Evolutionary conservation across 805 yeast species (phyloP).

Genomic region (Teunomyces gatunensis): DNA sequence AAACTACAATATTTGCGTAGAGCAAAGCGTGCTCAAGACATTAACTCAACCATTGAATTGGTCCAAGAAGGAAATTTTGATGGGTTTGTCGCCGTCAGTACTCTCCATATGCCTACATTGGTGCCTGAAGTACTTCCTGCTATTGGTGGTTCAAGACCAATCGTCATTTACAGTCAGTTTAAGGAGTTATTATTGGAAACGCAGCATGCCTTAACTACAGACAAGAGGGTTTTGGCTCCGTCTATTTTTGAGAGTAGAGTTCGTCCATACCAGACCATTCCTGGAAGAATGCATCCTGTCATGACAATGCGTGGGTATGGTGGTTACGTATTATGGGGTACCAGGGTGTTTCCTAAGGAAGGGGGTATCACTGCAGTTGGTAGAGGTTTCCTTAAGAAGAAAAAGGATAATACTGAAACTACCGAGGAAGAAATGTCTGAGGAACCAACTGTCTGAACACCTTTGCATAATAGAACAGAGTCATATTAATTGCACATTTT

Average conservation of each 20-base stretch:
- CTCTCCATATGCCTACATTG: conserved; percentile 65
- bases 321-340: conserved; percentile 79
- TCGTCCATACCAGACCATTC: conserved; percentile 85
- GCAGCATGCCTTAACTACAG: conserved; percentile 64
- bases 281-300: conserved; percentile 90
- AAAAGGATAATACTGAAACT: conserved; percentile 7
- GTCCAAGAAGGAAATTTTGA: conserved; percentile 61
- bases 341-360: conserved; percentile 71
- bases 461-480: not conserved
- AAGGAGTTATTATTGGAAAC: conserved; percentile 78
- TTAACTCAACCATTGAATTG: conserved; percentile 48
- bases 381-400: conserved; percentile 52
- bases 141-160: conserved; percentile 82
- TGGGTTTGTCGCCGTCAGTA: conserved; percentile 69
- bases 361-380: conserved; percentile 63
- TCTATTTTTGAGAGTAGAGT: conserved; percentile 78
- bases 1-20: conserved; percentile 68
- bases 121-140: conserved; percentile 60
- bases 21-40: conserved; percentile 52
- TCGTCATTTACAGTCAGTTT: conserved; percentile 76
- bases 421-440: not conserved
- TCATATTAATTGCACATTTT: not conserved
- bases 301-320: conserved; percentile 95
- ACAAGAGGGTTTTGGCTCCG: conserved; percentile 76
- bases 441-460: not conserved